These are phyloP conservation scores for Mortierella claussenii DNA, from an alignment of 192 early-diverging fungal species.

Conservation along the genomic window DNA sequence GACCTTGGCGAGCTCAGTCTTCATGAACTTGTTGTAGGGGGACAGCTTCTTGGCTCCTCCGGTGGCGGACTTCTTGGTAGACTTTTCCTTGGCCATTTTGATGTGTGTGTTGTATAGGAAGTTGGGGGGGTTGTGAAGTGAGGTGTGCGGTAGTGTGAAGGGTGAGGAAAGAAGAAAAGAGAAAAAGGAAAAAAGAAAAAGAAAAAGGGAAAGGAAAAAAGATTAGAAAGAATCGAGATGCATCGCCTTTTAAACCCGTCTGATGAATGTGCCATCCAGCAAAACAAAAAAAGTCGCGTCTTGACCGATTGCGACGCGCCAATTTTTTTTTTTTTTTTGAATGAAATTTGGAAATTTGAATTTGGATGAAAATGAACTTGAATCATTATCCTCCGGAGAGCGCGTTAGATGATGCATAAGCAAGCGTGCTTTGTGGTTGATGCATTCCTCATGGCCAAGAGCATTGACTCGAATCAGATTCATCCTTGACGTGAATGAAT, in stretches of 20 bases:
- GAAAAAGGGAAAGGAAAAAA: conserved; percentile 20
- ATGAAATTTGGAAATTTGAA: neutral
- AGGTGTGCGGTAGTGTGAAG: conserved; percentile 6
- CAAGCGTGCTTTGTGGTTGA: neutral
- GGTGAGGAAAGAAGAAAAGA: conserved; percentile 12
- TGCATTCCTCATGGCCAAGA: neutral
- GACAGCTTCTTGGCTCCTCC: conserved; percentile 55
- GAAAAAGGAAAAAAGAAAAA: conserved; percentile 12
- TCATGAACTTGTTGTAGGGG: conserved; percentile 79
- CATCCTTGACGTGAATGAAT: conserved; percentile 9
- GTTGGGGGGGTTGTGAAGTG: neutral
- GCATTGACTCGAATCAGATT: conserved; percentile 2
- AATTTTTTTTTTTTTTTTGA: conserved; percentile 3
- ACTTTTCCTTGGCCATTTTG: conserved; percentile 64
- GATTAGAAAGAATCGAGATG: conserved; percentile 30
- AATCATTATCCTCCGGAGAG: neutral
- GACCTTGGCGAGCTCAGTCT: conserved; percentile 73
- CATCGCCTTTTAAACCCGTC: conserved; percentile 8
- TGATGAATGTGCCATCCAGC: neutral
- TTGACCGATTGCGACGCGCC: neutral
- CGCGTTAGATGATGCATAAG: conserved; percentile 4
- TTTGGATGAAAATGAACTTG: neutral
- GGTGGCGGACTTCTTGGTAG: conserved; percentile 56
- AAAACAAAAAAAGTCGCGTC: conserved; percentile 2
- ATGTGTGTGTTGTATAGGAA: conserved; percentile 19